Percentiles rank a stretch among this genome's conserved stretches.
Conservation (phyloP, 148 eudicot species). For the Pouteria glomerata region DNA sequence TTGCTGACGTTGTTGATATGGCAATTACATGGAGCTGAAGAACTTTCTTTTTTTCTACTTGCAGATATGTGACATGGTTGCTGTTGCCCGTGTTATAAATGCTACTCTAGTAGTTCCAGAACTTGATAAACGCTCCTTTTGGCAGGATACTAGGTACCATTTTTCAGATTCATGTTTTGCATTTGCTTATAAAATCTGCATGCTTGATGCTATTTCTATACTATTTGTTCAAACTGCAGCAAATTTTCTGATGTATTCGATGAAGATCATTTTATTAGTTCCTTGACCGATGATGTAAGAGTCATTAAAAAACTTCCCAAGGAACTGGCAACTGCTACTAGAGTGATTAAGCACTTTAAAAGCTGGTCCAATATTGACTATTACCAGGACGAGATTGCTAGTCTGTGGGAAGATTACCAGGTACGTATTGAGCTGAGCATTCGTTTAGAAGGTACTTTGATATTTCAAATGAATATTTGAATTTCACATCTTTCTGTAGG, state of each 20-base stretch:
- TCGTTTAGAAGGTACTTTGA: not conserved
- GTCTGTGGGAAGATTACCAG: constrained; percentile 70
- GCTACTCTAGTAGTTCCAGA: constrained; percentile 96
- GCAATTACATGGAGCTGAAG: not conserved
- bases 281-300: constrained; percentile 74
- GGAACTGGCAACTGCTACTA: constrained; percentile 57
- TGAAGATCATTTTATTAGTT: constrained; percentile 70
- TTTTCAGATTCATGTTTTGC: constrained; percentile 2
- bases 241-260: constrained; percentile 91
- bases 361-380: constrained; percentile 94
- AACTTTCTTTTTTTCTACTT: constrained; percentile 11
- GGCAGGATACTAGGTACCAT: constrained; percentile 85
- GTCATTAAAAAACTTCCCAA: constrained; percentile 63
- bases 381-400: constrained; percentile 77
- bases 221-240: constrained; percentile 47
- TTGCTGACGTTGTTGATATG: not conserved
- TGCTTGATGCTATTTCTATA: constrained; percentile 5
- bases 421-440: constrained; percentile 26
- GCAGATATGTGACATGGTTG: constrained; percentile 99
- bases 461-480: constrained; percentile 12
- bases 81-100: constrained; percentile 84
- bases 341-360: constrained; percentile 76
- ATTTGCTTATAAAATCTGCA: constrained; percentile 1
- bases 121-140: constrained; percentile 96
- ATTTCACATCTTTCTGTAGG: constrained; percentile 31